Evolutionary conservation across 1,284 basidiomycete genomes (phyloP).

Genomic region (Spongiforma sp.): DNA sequence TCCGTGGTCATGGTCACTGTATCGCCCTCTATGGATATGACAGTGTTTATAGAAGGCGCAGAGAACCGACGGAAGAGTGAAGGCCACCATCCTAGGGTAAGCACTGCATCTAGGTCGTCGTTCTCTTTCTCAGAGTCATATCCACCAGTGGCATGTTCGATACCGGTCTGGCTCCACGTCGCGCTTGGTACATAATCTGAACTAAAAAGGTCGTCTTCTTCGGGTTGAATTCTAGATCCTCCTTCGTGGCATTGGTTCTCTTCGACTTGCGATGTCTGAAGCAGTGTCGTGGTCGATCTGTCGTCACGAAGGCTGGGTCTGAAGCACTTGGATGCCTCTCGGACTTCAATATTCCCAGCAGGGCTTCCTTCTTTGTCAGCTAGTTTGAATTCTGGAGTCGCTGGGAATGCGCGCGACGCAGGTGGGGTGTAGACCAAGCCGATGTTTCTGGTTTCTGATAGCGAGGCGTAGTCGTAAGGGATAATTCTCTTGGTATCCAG

Average conservation of each 20-base stretch:
- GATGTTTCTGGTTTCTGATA: conserved; percentile 4
- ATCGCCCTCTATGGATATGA: conserved; percentile 11
- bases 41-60: conserved; percentile 25
- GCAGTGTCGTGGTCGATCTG: conserved; percentile 32
- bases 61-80: conserved; percentile 14
- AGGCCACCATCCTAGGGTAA: background rate
- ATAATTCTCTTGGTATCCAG: conserved; percentile 13
- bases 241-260: conserved; percentile 1
- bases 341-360: conserved; percentile 31
- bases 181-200: background rate
- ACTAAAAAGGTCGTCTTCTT: background rate
- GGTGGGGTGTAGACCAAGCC: conserved; percentile 27
- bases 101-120: background rate
- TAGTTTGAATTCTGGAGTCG: conserved; percentile 9
- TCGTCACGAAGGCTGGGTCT: conserved; percentile 37
- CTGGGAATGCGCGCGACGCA: conserved; percentile 43
- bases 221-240: background rate
- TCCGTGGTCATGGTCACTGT: background rate
- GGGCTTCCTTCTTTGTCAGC: conserved; percentile 2
- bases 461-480: conserved; percentile 29
- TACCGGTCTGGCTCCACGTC: background rate
- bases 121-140: conserved; percentile 9
- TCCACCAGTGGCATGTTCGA: background rate
- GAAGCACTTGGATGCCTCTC: conserved; percentile 27
- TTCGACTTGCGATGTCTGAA: conserved; percentile 27